Evolutionary conservation across 345 rosid genomes (phyloP).

Genomic region (Geranium rotundifolium): DNA sequence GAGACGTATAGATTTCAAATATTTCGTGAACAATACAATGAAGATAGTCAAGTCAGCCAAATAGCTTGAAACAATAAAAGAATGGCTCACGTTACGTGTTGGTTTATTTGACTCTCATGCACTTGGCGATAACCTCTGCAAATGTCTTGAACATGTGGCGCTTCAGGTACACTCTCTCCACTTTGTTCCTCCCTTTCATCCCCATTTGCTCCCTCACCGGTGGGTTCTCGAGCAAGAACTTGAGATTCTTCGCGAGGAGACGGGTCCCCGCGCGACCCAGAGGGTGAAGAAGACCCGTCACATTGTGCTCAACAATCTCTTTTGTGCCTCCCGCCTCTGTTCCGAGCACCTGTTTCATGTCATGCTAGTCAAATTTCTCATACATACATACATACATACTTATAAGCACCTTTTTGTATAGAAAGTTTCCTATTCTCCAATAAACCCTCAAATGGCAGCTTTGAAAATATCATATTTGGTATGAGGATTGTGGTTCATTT

Average conservation of each 20-base stretch:
- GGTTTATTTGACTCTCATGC: slow-evolving; percentile 55
- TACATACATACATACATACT: too few species aligned
- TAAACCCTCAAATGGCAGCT: too few species aligned
- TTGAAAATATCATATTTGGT: too few species aligned
- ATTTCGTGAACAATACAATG: background rate
- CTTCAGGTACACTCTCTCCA: slow-evolving; percentile 61
- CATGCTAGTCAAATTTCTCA: background rate
- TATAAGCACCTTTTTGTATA: too few species aligned
- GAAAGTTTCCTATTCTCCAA: too few species aligned
- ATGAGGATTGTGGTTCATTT: background rate
- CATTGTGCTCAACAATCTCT: slow-evolving; percentile 71
- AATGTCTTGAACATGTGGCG: slow-evolving; percentile 77
- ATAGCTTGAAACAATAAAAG: slow-evolving; percentile 25
- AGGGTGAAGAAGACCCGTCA: slow-evolving; percentile 79
- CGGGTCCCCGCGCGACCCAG: slow-evolving; percentile 43
- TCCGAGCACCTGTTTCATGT: slow-evolving; percentile 55
- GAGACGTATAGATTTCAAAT: too few species aligned
- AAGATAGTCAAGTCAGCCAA: background rate
- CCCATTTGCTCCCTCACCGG: slow-evolving; percentile 45
- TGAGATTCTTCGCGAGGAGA: slow-evolving; percentile 46
- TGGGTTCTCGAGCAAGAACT: slow-evolving; percentile 43
- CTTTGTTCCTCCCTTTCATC: slow-evolving; percentile 54
- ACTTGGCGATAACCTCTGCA: slow-evolving; percentile 57
- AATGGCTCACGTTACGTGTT: slow-evolving; percentile 10
- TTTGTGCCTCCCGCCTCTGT: slow-evolving; percentile 89